Evolutionary conservation across 2,329 filamentous ascomycete species (phyloP), one percentile per base, ranked within the genome.

Genomic region (Coniella vitis): DNA sequence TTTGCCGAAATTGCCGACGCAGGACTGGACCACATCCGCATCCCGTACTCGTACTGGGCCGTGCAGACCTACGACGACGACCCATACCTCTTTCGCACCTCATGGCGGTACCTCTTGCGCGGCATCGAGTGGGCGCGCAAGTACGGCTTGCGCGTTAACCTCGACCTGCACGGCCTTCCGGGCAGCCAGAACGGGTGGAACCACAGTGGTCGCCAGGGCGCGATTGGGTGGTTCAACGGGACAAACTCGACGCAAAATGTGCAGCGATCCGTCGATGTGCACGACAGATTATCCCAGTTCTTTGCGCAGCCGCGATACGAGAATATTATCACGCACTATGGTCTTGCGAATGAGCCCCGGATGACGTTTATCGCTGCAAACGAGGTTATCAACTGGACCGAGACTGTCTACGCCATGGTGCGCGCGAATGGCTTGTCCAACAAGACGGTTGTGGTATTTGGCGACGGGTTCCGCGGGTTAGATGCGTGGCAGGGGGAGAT

Each of bases 171-270:
- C 68, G 90, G 78, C n/a, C 73, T 93, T 0, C 91, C 91, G 0
- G 93, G 93, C 0, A 91, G 86, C 53, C 93, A 97, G 62, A 98
- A 98, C 60, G 93, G 93, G 2, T 97, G 91, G 91, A 96, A 96
- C 60, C 93, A 98, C 66, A 94, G 87, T 57, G 93, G 93, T 0
- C 81, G 83, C 9, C 84, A 86, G 63, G 91, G 93, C 1, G 53
- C 68, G 1, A 91, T 97, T 55, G 76, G 81, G 21, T 98, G 93
- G 93, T 70, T 97, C 35, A 93, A 93, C 59, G 93, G 93, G n/a
- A 85, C 87, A 0, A 75, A 95, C 60, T 91, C 93, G 10, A 73
- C 76, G 1, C 65, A 82, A 13, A 95, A 96, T 63, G 84, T 76
- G 0, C 78, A 95, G 59, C 81, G 91, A 32, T 87, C 88, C 2